These are phyloP conservation scores for Hypoxylon sp. DNA, from an alignment of 2,329 filamentous ascomycete species.

Conservation along the genomic window DNA sequence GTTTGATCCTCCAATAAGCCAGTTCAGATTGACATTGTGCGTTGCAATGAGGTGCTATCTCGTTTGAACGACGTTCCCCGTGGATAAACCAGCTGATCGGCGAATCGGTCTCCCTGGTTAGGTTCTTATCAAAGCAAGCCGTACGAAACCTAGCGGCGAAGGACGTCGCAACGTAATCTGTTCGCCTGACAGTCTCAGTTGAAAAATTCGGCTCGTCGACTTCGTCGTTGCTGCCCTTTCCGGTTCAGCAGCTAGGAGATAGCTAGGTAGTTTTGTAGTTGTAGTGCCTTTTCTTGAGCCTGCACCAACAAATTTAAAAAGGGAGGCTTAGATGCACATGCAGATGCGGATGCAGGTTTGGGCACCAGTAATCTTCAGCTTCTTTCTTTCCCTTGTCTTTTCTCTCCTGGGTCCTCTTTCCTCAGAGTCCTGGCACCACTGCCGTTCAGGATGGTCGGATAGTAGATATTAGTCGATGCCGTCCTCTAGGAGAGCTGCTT, in stretches of 20 bases:
- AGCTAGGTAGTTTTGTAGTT: slow-evolving; percentile 21
- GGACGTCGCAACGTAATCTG: slow-evolving; percentile 5
- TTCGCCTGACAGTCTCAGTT: slow-evolving; percentile 11
- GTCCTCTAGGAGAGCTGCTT: neutral
- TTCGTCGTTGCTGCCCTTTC: slow-evolving; percentile 14
- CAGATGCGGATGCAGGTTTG: slow-evolving; percentile 39
- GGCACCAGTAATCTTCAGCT: slow-evolving; percentile 38
- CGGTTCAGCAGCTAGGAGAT: slow-evolving; percentile 11
- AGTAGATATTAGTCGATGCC: neutral
- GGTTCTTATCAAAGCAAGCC: slow-evolving; percentile 33
- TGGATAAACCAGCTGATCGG: slow-evolving; percentile 43
- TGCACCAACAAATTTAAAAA: slow-evolving; percentile 36
- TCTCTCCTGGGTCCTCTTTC: slow-evolving; percentile 7
- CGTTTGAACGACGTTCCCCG: slow-evolving; percentile 39
- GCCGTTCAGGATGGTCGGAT: neutral
- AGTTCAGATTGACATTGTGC: slow-evolving; percentile 43
- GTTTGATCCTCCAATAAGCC: slow-evolving; percentile 45
- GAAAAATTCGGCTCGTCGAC: slow-evolving; percentile 12
- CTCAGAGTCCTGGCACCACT: slow-evolving; percentile 10
- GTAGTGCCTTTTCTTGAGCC: slow-evolving; percentile 30
- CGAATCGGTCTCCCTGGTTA: slow-evolving; percentile 35
- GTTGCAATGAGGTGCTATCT: slow-evolving; percentile 39
- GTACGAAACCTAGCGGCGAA: neutral
- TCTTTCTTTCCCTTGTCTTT: slow-evolving; percentile 23
- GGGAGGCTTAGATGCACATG: slow-evolving; percentile 41